Conservation (phyloP, 441 rosid species). For the Isatis lusitanica region DNA sequence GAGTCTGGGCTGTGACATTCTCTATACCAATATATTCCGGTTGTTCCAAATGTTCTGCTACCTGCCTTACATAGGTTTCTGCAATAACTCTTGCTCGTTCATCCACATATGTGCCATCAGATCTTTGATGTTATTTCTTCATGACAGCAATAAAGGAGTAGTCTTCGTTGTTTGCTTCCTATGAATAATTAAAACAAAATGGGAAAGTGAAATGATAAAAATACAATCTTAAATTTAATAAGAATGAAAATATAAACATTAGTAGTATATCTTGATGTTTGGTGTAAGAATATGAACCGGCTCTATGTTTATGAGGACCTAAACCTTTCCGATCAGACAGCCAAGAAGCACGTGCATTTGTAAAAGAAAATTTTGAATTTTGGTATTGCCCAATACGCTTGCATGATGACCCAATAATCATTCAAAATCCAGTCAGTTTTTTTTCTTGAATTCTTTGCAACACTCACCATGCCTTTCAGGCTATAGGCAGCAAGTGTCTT, state of each 20-base stretch:
- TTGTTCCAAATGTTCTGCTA: not conserved
- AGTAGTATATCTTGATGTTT: not conserved
- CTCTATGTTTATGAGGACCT: not conserved
- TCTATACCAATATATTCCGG: not conserved
- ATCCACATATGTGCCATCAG: conserved; percentile 1
- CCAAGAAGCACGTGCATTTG: not conserved
- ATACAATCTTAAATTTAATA: not conserved
- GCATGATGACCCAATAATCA: not conserved
- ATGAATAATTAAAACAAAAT: too few species aligned
- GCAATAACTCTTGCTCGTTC: not conserved
- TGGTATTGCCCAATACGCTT: not conserved
- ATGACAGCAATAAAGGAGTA: not conserved
- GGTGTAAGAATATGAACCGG: not conserved
- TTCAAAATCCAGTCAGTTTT: not conserved
- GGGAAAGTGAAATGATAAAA: not conserved
- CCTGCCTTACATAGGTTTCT: not conserved
- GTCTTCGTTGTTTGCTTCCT: conserved; percentile 19
- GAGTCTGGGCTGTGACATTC: not conserved
- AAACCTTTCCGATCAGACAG: not conserved
- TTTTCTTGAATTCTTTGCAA: not conserved
- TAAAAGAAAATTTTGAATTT: not conserved
- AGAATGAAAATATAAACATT: not conserved
- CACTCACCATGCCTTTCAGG: not conserved
- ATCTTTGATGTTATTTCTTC: conserved; percentile 3
- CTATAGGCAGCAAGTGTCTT: not conserved